Percentiles rank a stretch among this genome's conserved stretches.
phyloP scores from a whole-genome alignment of 1,284 basidiomycete species.

The Moniliophthora roreri region DNA sequence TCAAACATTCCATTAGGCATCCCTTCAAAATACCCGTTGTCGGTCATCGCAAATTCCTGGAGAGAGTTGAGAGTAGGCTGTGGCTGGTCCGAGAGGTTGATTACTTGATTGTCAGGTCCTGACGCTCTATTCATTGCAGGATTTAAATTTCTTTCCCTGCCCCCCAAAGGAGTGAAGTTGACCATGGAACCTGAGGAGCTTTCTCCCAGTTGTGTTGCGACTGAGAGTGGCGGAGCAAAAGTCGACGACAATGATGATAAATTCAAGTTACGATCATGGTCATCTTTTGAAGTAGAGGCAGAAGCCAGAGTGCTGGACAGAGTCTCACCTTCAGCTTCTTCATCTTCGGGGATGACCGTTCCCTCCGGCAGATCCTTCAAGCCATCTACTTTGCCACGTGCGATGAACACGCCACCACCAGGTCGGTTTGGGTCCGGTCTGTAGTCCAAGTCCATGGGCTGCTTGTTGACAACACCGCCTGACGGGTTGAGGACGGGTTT shows the following conservation, averaged over 20 bases:
- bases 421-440: constrained; percentile 74
- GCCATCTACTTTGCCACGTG: constrained; percentile 52
- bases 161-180: constrained; percentile 51
- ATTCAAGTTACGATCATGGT: constrained; percentile 26
- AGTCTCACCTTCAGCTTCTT: constrained; percentile 52
- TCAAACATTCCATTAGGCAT: constrained; percentile 87
- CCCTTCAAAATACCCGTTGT: constrained; percentile 74
- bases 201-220: constrained; percentile 6
- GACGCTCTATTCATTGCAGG: constrained; percentile 53
- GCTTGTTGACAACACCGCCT: constrained; percentile 63
- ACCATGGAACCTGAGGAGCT: constrained; percentile 35
- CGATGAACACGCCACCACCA: constrained; percentile 84
- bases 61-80: constrained; percentile 48
- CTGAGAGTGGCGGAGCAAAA: constrained; percentile 15
- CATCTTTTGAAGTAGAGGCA: constrained; percentile 26
- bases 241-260: constrained; percentile 22
- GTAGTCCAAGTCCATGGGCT: constrained; percentile 62
- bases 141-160: constrained; percentile 54
- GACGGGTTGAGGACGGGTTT: constrained; percentile 71
- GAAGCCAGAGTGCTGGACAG: constrained; percentile 28
- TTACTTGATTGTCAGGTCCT: constrained; percentile 57
- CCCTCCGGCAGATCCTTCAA: constrained; percentile 64
- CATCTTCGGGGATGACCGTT: constrained; percentile 57
- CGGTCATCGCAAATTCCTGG: constrained; percentile 65
- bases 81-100: constrained; percentile 69